phyloP scores from a whole-genome alignment of 305 asterid species.

The Plantago coronopus region DNA sequence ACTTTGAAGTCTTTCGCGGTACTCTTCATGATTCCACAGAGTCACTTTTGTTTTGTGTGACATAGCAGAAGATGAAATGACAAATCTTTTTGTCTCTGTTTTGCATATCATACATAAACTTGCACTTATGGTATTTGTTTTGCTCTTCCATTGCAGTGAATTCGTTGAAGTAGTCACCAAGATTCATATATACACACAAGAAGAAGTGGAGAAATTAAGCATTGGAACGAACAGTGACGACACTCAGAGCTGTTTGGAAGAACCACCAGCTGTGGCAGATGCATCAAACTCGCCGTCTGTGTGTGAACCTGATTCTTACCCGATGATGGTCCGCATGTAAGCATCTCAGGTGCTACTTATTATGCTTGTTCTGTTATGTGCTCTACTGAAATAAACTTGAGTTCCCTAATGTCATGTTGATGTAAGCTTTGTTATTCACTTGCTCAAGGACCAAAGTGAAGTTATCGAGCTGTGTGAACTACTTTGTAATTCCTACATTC shows the following conservation, averaged over 20 bases:
- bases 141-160: constrained; percentile 48
- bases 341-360: constrained; percentile 11
- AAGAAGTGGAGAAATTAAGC: constrained; percentile 87
- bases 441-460: neutral
- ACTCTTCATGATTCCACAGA: neutral
- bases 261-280: constrained; percentile 37
- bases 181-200: constrained; percentile 87
- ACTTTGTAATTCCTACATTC: neutral
- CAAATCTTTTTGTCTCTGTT: neutral
- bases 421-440: neutral
- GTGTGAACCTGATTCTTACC: constrained; percentile 58
- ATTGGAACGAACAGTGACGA: constrained; percentile 74
- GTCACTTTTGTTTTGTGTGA: neutral
- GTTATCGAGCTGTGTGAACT: no score
- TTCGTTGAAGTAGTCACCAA: constrained; percentile 75
- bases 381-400: constrained; percentile 10
- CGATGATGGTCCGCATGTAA: constrained; percentile 45
- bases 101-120: neutral
- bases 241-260: constrained; percentile 90
- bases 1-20: neutral
- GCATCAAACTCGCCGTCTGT: constrained; percentile 77
- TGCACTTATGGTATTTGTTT: neutral
- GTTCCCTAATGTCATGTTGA: neutral
- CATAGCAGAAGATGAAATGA: neutral
- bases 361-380: constrained; percentile 2